Conservation (phyloP, 345 rosid genomes). For the Eucalyptus caleyi region DNA sequence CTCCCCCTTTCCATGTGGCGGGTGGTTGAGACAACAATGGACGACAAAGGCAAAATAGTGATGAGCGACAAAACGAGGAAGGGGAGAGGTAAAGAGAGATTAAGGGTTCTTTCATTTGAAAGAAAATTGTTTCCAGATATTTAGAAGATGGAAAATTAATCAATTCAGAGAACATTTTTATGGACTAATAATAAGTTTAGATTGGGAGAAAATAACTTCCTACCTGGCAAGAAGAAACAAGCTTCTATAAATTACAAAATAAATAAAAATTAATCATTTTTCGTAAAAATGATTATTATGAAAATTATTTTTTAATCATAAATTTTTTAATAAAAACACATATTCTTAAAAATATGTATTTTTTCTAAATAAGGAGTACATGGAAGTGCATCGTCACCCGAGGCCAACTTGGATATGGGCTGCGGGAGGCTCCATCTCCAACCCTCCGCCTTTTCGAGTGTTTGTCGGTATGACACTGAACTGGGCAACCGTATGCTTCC, state of each 20-base stretch:
- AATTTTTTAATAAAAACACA: neutral
- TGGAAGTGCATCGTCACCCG: neutral
- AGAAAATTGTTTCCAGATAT: neutral
- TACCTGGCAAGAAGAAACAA: neutral
- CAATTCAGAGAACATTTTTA: neutral
- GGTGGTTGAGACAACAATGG: neutral
- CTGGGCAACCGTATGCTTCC: neutral
- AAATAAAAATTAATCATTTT: neutral
- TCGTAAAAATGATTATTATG: neutral
- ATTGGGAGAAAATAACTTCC: neutral
- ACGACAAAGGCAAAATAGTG: neutral
- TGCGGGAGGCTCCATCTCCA: neutral
- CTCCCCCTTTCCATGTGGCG: neutral
- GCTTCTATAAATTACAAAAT: no score
- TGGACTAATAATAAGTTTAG: rapidly evolving
- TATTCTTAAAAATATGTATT: neutral
- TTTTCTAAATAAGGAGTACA: neutral
- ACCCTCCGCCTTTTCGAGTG: neutral
- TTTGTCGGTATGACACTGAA: neutral
- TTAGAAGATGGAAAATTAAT: neutral
- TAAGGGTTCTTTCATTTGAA: neutral
- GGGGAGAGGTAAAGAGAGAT: neutral
- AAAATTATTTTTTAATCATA: neutral
- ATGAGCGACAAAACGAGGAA: neutral
- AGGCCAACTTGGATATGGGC: neutral